A percentile compares a stretch with the other conserved stretches of the same genome.
phyloP scores from a whole-genome alignment of 176 grass and related monocot species.

The Aegilops bicornis region DNA sequence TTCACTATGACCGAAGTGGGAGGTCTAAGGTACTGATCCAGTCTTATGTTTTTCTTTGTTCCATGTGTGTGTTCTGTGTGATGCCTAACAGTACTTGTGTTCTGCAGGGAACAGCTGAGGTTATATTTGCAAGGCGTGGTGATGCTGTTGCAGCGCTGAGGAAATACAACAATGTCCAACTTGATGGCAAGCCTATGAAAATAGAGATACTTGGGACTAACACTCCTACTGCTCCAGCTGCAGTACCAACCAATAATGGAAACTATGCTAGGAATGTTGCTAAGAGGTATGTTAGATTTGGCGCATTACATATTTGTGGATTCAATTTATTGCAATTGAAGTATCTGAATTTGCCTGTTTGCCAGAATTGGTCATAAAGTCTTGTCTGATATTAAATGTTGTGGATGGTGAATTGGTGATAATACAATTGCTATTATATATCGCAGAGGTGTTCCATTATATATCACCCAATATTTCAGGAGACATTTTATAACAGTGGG shows the following conservation, averaged over 20 bases:
- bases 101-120: conserved; percentile 84
- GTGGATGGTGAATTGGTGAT: not conserved
- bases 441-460: not conserved
- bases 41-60: conserved; percentile 6
- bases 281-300: conserved; percentile 53
- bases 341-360: not conserved
- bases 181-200: conserved; percentile 99
- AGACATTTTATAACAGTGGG: not conserved
- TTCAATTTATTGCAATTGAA: not conserved
- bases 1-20: conserved; percentile 89
- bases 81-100: conserved; percentile 11
- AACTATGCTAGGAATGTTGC: conserved; percentile 33
- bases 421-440: not conserved
- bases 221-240: conserved; percentile 53
- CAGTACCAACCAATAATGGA: conserved; percentile 46
- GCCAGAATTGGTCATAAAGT: not conserved
- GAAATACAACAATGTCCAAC: conserved; percentile 96
- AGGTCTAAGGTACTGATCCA: conserved; percentile 75
- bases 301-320: not conserved
- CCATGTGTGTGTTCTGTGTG: not conserved
- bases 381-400: not conserved
- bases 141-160: conserved; percentile 77
- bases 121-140: conserved; percentile 78
- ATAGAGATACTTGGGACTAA: conserved; percentile 92
- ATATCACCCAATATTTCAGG: not conserved